Base-by-base conservation (phyloP, 495 filamentous ascomycete species). In the Penicillium robsamsonii region DNA sequence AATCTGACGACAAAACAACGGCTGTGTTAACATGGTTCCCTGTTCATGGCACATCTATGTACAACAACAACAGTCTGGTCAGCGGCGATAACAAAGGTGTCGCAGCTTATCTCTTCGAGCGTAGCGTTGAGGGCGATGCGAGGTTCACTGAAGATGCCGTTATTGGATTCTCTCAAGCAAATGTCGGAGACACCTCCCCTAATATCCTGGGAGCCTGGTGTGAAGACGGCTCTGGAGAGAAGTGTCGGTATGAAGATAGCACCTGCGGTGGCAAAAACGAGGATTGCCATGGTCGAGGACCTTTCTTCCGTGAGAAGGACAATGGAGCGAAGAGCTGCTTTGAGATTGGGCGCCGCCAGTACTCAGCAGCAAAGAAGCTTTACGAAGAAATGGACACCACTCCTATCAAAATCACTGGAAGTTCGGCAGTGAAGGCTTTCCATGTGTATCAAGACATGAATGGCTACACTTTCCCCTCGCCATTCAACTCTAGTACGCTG, bases 51-150 rank as follows among this genome's bases (percentile, higher is more conserved):
- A 98, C 93, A 0, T 93, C 89, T 7, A 81, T 97, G 77, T 84
- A 92, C 44, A 88, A 89, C 53, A 97, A 98, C 70, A 97, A 98
- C 67, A 96, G 91, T 7, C 74, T 97, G 12, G 84, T 96, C 43
- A 86, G 91, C 4, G 94, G 91, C 10, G 93, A 98, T 68, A 98
- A 98, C 70, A 98, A 98, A 72, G 93, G 93, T 13, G 91, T 96
- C 5, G 94, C 93, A 18, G 92, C 93, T 1, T 85, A 86, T 60
- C 72, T 94, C 7, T 89, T 97, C 55, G 93, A 98, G 67, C 81
- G 89, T 61, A 87, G 82, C 44, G 78, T 88, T 11, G 65, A 72
- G 30, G 75, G 77, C 3, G 76, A 81, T 9, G 60, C 68, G 1
- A 69, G 75, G 11, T 83, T 83, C 31, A 79, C 85, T 0, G 81